phyloP scores from a whole-genome alignment of 2,329 filamentous ascomycete species.

The Botrytis fabae region DNA sequence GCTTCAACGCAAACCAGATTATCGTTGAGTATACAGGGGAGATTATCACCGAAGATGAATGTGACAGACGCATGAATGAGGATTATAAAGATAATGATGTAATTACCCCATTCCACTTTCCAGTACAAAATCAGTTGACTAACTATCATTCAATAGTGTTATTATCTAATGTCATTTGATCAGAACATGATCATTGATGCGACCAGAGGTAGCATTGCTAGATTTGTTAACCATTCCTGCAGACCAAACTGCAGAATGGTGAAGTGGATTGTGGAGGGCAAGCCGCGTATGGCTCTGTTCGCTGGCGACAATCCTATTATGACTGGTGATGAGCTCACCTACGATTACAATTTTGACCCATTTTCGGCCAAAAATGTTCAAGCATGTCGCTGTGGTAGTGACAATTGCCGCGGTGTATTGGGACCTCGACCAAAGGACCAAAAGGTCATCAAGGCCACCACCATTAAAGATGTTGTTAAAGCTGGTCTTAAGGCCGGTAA shows the following conservation, averaged over 20 bases:
- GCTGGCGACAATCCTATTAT: constrained; percentile 86
- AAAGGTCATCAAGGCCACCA: constrained; percentile 49
- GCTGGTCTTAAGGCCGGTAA: constrained; percentile 51
- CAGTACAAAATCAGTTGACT: constrained; percentile 26
- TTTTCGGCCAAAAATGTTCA: constrained; percentile 70
- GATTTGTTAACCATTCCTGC: constrained; percentile 98
- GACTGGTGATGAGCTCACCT: constrained; percentile 94
- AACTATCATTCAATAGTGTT: constrained; percentile 61
- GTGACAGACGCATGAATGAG: constrained; percentile 88
- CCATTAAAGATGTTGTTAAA: constrained; percentile 41
- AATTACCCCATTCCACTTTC: constrained; percentile 39
- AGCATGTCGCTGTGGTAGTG: constrained; percentile 62
- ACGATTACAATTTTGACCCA: constrained; percentile 78
- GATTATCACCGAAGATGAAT: constrained; percentile 93
- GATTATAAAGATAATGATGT: constrained; percentile 93
- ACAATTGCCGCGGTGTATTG: constrained; percentile 64
- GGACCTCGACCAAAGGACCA: constrained; percentile 61
- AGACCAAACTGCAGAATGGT: constrained; percentile 97
- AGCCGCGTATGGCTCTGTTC: constrained; percentile 95
- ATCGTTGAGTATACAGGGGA: constrained; percentile 99
- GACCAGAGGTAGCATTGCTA: constrained; percentile 90
- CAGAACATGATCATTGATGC: constrained; percentile 99
- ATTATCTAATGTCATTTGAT: constrained; percentile 98
- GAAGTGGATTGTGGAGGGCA: constrained; percentile 92
- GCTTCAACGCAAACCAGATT: constrained; percentile 86